Conservation (phyloP, 805 yeast genomes). For the Saccharomyces paradoxus region DNA sequence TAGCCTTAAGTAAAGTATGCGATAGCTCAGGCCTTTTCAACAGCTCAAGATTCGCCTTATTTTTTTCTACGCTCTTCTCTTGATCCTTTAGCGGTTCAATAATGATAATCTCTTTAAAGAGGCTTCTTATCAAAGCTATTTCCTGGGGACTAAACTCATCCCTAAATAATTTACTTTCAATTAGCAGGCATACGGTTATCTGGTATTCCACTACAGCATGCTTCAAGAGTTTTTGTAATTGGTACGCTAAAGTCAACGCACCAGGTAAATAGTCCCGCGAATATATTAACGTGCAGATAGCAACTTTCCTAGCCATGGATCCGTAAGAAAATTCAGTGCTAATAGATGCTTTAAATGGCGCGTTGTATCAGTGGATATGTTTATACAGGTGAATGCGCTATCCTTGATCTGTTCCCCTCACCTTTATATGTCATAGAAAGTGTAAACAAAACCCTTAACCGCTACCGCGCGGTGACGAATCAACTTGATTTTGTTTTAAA, state of each 20-base stretch:
- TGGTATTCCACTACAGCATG: slow-evolving; percentile 1
- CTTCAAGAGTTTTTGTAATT: slow-evolving; percentile 20
- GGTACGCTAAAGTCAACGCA: slow-evolving; percentile 40
- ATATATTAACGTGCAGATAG: slow-evolving; percentile 33
- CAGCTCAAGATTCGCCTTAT: slow-evolving; percentile 20
- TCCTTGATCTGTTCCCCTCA: background rate
- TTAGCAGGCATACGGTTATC: slow-evolving; percentile 10
- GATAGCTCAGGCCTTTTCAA: slow-evolving; percentile 43
- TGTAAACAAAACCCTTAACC: background rate
- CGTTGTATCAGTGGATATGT: background rate
- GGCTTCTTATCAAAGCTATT: slow-evolving; percentile 7
- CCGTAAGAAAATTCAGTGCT: background rate
- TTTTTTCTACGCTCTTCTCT: slow-evolving; percentile 7
- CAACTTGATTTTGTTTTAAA: background rate
- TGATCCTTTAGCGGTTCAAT: slow-evolving; percentile 16
- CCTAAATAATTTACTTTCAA: slow-evolving; percentile 8
- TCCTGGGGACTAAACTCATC: slow-evolving; percentile 7
- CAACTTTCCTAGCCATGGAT: background rate
- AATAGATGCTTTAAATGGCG: background rate
- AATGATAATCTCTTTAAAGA: slow-evolving; percentile 23
- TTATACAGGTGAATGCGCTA: background rate
- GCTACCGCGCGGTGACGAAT: background rate
- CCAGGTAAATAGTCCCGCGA: slow-evolving; percentile 46
- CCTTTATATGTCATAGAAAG: background rate
- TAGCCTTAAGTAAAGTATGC: slow-evolving; percentile 41